A percentile compares a stretch with the other conserved stretches of the same genome.
phyloP scores from a whole-genome alignment of 306 rosid genomes.

The Notholithocarpus densiflorus region DNA sequence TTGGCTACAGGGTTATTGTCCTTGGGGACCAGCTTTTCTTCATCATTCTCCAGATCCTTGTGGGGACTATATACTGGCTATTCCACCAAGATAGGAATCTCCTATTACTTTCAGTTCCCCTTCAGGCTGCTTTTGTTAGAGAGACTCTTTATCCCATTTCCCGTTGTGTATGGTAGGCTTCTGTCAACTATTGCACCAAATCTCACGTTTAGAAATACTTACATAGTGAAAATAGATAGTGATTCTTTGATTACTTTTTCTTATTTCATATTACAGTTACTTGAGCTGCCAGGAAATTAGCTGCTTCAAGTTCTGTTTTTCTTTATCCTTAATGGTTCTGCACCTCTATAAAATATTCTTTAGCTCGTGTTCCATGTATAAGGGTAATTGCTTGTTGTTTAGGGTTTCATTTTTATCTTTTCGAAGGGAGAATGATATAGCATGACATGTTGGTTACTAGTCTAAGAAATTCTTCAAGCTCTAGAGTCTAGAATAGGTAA shows the following conservation, averaged over 20 bases:
- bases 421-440: neutral
- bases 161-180: slow-evolving; percentile 11
- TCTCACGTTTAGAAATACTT: neutral
- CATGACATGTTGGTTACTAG: slow-evolving; percentile 16
- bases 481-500: slow-evolving; percentile 10
- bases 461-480: slow-evolving; percentile 13
- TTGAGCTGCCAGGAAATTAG: slow-evolving; percentile 12
- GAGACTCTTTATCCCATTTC: slow-evolving; percentile 15
- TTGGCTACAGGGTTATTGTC: neutral
- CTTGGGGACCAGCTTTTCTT: neutral
- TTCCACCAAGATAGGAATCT: neutral
- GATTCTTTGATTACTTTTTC: neutral
- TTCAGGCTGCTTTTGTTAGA: slow-evolving; percentile 2
- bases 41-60: neutral
- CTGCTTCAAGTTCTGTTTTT: neutral
- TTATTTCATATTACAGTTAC: neutral
- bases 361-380: neutral
- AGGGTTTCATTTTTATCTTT: neutral
- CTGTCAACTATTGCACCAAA: slow-evolving; percentile 22
- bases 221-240: neutral
- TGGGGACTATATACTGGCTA: neutral
- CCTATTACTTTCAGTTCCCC: slow-evolving; percentile 3
- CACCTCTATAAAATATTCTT: slow-evolving; percentile 1
- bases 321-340: neutral
- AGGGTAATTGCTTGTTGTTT: slow-evolving; percentile 9